These are phyloP conservation scores for Macroventuria anomochaeta DNA, from an alignment of 2,329 filamentous ascomycete species.

Conservation along the genomic window DNA sequence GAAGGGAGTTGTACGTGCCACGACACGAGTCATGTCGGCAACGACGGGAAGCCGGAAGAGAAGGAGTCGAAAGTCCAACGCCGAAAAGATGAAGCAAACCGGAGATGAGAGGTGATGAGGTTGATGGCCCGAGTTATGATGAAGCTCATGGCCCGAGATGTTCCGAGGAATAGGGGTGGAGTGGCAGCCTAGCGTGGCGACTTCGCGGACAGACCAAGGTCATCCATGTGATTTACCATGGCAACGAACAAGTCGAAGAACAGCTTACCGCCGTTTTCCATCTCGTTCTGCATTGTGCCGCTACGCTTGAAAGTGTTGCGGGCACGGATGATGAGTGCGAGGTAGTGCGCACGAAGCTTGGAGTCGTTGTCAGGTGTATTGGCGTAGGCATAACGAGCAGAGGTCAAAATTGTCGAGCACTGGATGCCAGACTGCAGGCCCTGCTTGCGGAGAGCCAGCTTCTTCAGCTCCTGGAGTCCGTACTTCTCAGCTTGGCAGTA, in stretches of 20 bases:
- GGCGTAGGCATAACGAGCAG: conserved; percentile 87
- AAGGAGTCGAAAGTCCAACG: conserved; percentile 13
- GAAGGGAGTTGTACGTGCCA: conserved; percentile 26
- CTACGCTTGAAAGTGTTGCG: conserved; percentile 89
- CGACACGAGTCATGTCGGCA: conserved; percentile 20
- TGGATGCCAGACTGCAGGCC: conserved; percentile 85
- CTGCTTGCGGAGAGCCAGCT: conserved; percentile 84
- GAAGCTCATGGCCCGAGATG: conserved; percentile 6
- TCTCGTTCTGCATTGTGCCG: conserved; percentile 94
- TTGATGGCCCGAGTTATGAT: conserved; percentile 9
- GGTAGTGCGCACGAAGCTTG: conserved; percentile 88
- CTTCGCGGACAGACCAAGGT: conserved; percentile 36
- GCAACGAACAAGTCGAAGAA: conserved; percentile 96
- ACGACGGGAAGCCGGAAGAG: conserved; percentile 20
- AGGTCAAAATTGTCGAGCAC: conserved; percentile 82
- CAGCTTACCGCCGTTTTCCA: conserved; percentile 84
- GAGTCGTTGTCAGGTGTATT: conserved; percentile 90
- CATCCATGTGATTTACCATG: conserved; percentile 81
- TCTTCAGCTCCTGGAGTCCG: conserved; percentile 82
- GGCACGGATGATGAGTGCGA: conserved; percentile 88
- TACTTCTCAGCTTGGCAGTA: conserved; percentile 90
- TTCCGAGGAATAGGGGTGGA: conserved; percentile 13
- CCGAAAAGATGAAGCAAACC: conserved; percentile 17
- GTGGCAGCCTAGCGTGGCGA: conserved; percentile 36
- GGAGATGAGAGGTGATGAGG: conserved; percentile 24